Base-by-base conservation (phyloP, 163 green algal genomes). In the Scenedesmus sp. region DNA sequence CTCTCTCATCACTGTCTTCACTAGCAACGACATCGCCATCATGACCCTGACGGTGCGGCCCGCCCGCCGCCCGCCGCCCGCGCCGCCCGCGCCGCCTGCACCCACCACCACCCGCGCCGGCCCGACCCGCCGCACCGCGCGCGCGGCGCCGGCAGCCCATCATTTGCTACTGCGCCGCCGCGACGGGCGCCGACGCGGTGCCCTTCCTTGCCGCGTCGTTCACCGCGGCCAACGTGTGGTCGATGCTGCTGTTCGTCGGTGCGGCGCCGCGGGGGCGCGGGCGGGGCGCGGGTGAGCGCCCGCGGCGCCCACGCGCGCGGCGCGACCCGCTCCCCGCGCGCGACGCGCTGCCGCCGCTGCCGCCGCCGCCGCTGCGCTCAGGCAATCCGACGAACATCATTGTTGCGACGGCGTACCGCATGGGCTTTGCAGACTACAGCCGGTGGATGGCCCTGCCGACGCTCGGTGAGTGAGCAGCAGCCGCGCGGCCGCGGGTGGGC, bases 341-440 rank as follows among this genome's bases (percentile, higher is more conserved):
- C 57, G 26, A 51, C 47, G 33, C n/a, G n/a, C n/a, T n/a, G 15
- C 29, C 48, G 3, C 57, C 26, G n/a, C n/a, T n/a, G n/a, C n/a
- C n/a, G n/a, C n/a, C n/a, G n/a, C n/a, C n/a, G n/a, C n/a, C n/a
- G n/a, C n/a, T n/a, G n/a, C n/a, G n/a, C n/a, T n/a, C 63, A 82
- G 76, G 85, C 34, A 90, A 90, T 72, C 85, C 85, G 20, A 90
- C 85, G 47, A 90, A 90, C 80, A 85, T 90, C 57, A 90, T 90
- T 26, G 85, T 88, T 14, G 83, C 82, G 2, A 45, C 84, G 42
- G 83, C 85, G 0, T 87, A 80, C 56, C 45, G 80, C 53, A 80
- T 90, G 71, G 83, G 64, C n/a, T 90, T 90, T 28, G 15, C 77
- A 18, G 72, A 63, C 6, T 90, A 86, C 79, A 76, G 31, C 76